These are phyloP conservation scores for Alternaria infectoria DNA, from an alignment of 2,329 filamentous ascomycete genomes.

Conservation along the genomic window DNA sequence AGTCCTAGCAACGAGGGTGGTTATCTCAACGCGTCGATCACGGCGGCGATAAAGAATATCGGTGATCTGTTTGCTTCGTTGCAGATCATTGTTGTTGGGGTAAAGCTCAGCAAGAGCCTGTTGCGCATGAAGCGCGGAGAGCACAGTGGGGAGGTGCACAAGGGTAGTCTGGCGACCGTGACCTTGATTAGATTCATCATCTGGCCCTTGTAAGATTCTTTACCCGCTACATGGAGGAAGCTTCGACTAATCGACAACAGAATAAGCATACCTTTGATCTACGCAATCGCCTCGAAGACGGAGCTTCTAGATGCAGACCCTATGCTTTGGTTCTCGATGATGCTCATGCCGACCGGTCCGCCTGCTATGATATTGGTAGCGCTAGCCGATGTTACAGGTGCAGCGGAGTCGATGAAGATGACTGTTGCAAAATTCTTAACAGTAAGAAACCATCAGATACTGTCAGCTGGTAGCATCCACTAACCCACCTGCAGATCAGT, in stretches of 20 bases:
- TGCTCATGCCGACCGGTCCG: constrained; percentile 65
- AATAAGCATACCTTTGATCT: constrained; percentile 63
- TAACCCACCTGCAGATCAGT: constrained; percentile 40
- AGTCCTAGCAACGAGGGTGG: constrained; percentile 63
- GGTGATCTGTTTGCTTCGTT: constrained; percentile 69
- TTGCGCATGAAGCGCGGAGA: constrained; percentile 54
- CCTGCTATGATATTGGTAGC: constrained; percentile 62
- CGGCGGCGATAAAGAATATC: constrained; percentile 65
- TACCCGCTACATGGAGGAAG: neutral
- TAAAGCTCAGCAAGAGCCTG: constrained; percentile 66
- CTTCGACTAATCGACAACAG: constrained; percentile 13
- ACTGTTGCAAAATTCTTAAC: constrained; percentile 61
- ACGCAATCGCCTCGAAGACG: constrained; percentile 61
- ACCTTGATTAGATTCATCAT: constrained; percentile 64
- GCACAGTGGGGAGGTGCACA: constrained; percentile 54
- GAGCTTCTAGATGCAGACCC: constrained; percentile 62
- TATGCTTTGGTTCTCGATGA: constrained; percentile 70
- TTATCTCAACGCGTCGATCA: constrained; percentile 71
- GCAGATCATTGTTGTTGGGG: constrained; percentile 70
- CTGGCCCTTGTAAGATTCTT: constrained; percentile 57
- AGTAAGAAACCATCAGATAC: constrained; percentile 35
- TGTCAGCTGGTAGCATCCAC: neutral
- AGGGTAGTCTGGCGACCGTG: constrained; percentile 59
- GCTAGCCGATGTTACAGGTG: constrained; percentile 57
- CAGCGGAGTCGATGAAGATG: constrained; percentile 57